Base-by-base conservation (phyloP, 768 basidiomycete species). In the Suillus hirtellus region DNA sequence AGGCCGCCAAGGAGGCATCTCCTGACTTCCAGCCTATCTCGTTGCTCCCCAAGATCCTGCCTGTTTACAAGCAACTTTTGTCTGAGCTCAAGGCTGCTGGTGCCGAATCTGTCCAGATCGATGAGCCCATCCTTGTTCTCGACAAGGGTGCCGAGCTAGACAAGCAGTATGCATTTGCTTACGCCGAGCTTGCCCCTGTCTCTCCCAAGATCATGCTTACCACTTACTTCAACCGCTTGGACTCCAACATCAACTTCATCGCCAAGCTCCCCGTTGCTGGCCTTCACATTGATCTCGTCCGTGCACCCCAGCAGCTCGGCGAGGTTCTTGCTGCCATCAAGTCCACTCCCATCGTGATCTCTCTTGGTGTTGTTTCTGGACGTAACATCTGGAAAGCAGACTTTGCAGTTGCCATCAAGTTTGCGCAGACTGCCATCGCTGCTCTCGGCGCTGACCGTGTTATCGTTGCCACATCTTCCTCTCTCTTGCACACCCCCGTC, bases 321-420 rank as follows among this genome's bases (percentile, higher is more conserved):
- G 82, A 83, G 53, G 91, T 94, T 66, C 66, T 96, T 66, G 84
- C 82, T 50, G 95, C 94, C 62, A 75, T 98, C 77, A 97, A 95
- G 84, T 74, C 84, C 66, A 96, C 94, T 68, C 79, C 77, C 72
- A 84, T 95, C 66, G 73, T 89, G 67, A 85, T 99, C 60, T 99
- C 97, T 46, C 89, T 99, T 66, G 97, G 97, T 79, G 77, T 98
- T 65, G 92, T 99, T 67, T 99, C 97, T 52, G 97, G 97, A 61
- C 95, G 97, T 75, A 98, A 98, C 85, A 93, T 99, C 82, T 99
- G 97, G 97, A 99, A 99, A 88, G 90, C 87, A 66, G 96, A 99
- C 79, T 89, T 99, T 70, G 81, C 83, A 66, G 88, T 86, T 61
- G 89, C 93, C 63, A 85, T 95, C 79, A 89, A 89, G 75, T 79